Evolutionary conservation across 495 filamentous ascomycete species (phyloP), one percentile per base, ranked within the genome.

Genomic region (Apodospora peruviana): DNA sequence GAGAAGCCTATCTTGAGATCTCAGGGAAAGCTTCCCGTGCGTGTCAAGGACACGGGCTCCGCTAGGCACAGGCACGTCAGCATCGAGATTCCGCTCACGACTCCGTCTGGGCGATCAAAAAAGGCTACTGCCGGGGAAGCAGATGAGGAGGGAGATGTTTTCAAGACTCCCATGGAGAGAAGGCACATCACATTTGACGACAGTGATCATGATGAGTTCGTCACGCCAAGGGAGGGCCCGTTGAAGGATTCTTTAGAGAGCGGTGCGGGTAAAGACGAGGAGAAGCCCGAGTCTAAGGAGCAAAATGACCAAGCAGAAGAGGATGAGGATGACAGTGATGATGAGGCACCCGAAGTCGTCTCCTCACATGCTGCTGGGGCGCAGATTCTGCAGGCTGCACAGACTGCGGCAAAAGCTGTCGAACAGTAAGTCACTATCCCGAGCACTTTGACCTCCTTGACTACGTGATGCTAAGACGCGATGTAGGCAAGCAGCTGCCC

Each of bases 331-430:
- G 67, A 66, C 3, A 62, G 61, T 1, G 69, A 74, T 32, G 71
- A 72, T 17, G 70, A 64, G 35, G 64, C 70, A 4, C 72, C 73
- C 1, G 73, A 76, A 50, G 72, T 64, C 3, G 60, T 75, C 0
- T 74, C 73, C 3, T 68, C 70, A 2, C 58, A 65, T 21, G 59
- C 55, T 10, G 68, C 62, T 11, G 67, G 65, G 17, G 63, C 61
- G 4, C 50, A 69, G 22, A 52, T 57, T 14, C 40, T 58, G 19
- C 63, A 71, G 48, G 67, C 68, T 14, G 51, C 63, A 0, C 55
- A 67, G 40, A 62, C 57, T 23, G 70, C 67, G 16, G 58, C 57
- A 20, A 67, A 71, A 24, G 71, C 69, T 11, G 67, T 62, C 14
- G 60, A 76, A 47, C 52, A 65, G 73, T 76, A 58, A 55, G 65